These are phyloP conservation scores for Penicillium egyptiacum DNA, from an alignment of 495 filamentous ascomycete genomes.

Conservation along the genomic window DNA sequence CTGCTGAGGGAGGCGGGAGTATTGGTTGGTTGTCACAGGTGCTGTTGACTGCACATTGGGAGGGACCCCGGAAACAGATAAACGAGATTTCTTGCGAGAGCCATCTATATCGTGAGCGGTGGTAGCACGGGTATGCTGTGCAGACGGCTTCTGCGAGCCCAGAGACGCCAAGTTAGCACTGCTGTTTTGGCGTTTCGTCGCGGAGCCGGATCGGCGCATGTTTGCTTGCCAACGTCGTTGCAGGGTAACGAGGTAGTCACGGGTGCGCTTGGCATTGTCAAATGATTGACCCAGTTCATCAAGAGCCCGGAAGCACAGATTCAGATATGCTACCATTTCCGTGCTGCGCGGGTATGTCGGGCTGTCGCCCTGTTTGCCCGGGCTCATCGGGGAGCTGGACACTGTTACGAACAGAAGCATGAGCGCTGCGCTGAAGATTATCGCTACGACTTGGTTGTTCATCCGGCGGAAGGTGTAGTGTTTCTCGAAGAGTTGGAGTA, in stretches of 20 bases:
- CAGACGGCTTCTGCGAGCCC: conserved; percentile 8
- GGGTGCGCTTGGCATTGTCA: conserved; percentile 48
- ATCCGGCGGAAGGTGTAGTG: conserved; percentile 51
- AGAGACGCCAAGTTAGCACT: conserved; percentile 19
- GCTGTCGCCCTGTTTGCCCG: conserved; percentile 25
- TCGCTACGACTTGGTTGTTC: conserved; percentile 52
- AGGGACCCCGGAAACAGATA: conserved; percentile 13
- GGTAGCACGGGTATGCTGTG: not conserved
- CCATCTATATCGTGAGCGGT: conserved; percentile 10
- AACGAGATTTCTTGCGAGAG: conserved; percentile 35
- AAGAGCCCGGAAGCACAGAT: conserved; percentile 49
- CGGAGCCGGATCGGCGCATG: conserved; percentile 43
- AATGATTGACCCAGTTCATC: conserved; percentile 50
- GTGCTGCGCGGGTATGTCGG: conserved; percentile 30
- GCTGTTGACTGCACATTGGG: conserved; percentile 6
- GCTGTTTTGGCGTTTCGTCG: conserved; percentile 38
- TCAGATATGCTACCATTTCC: conserved; percentile 48
- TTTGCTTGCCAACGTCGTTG: conserved; percentile 50
- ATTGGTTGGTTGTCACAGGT: conserved; percentile 2
- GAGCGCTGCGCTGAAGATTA: conserved; percentile 52
- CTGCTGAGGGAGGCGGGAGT: not conserved
- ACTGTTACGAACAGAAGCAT: conserved; percentile 51
- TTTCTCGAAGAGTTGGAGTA: conserved; percentile 50
- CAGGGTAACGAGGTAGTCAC: conserved; percentile 46
- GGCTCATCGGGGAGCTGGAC: conserved; percentile 35